These are phyloP conservation scores for Sporodiniella umbellata DNA, from an alignment of 371 early-diverging fungal species.

Conservation along the genomic window DNA sequence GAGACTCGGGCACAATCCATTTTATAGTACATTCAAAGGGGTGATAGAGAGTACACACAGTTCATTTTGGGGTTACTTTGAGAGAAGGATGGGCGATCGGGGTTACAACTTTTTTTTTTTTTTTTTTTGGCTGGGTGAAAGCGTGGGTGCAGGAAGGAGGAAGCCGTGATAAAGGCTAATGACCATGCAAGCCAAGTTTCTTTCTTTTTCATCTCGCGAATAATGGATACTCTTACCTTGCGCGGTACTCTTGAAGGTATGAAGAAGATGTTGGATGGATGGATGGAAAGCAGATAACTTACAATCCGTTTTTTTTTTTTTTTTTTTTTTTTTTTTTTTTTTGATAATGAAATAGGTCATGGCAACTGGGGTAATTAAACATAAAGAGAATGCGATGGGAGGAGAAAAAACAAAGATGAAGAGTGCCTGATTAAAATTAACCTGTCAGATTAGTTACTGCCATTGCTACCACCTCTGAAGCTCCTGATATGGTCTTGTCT, in stretches of 20 bases:
- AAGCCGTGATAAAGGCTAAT: background rate
- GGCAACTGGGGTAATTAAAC: slow-evolving; percentile 34
- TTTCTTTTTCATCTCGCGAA: slow-evolving; percentile 44
- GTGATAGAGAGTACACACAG: no score
- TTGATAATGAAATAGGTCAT: slow-evolving; percentile 32
- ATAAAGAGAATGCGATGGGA: background rate
- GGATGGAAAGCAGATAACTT: slow-evolving; percentile 6
- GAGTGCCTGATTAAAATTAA: background rate
- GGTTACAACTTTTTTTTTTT: background rate
- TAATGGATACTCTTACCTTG: slow-evolving; percentile 40
- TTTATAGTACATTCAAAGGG: no score
- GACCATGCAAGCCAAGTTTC: slow-evolving; percentile 13
- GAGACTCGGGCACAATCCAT: no score
- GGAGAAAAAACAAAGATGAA: background rate
- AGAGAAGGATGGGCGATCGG: background rate
- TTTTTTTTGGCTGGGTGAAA: no score
- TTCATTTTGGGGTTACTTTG: no score
- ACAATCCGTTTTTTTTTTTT: background rate
- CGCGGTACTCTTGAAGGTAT: slow-evolving; percentile 43
- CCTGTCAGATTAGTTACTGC: slow-evolving; percentile 68
- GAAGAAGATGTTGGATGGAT: slow-evolving; percentile 2
- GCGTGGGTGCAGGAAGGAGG: background rate
- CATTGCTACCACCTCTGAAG: slow-evolving; percentile 92
- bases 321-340: no score
- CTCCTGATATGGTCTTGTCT: slow-evolving; percentile 90